Base-by-base conservation (phyloP, 306 rosid species). In the Abrus precatorius region DNA sequence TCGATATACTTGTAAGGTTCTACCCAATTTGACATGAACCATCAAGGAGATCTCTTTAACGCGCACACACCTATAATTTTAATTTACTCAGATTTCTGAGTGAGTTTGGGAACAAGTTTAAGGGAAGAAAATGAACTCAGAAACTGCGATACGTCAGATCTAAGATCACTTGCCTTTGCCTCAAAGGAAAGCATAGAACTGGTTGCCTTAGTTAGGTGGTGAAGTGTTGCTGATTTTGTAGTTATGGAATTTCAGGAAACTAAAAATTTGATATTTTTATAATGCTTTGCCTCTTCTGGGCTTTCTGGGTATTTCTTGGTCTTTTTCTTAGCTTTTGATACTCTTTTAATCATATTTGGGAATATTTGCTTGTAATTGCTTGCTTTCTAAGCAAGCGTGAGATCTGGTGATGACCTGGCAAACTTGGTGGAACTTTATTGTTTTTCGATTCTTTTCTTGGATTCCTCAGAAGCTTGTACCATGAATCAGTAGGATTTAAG, bases 371-470 rank as follows among this genome's bases (percentile, higher is more conserved):
- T 60, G 78, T 67, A 76, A 74, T 90, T 88, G 80, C 97, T 88
- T 94, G 82, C 63, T 77, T 55, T 5, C 71, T 72, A 86, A 91
- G 92, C 84, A 76, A 90, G 78, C 56, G 77, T 76, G 50, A 76
- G 83, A 82, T 76, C 75, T 73, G 77, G 68, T 72, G 72, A 80
- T 36, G 40, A 36, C 74, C 79, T 45, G 74, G 80, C 82, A 61
- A 66, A 75, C 52, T 28, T 53, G 80, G 68, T 78, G 64, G 75
- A 47, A 45, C 70, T 60, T 80, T 87, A 57, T 77, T 80, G n/a
- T n/a, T 55, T 82, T 40, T 48, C 88, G 20, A 89, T 86, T 89
- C 92, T 86, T 88, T 89, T 45, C 86, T 86, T 83, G 77, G 65
- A 76, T 73, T 69, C 56, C 63, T 80, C 60, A 79, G 86, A 80